Conservation (phyloP, 2,329 filamentous ascomycete species). For the Penicillium sp. region DNA sequence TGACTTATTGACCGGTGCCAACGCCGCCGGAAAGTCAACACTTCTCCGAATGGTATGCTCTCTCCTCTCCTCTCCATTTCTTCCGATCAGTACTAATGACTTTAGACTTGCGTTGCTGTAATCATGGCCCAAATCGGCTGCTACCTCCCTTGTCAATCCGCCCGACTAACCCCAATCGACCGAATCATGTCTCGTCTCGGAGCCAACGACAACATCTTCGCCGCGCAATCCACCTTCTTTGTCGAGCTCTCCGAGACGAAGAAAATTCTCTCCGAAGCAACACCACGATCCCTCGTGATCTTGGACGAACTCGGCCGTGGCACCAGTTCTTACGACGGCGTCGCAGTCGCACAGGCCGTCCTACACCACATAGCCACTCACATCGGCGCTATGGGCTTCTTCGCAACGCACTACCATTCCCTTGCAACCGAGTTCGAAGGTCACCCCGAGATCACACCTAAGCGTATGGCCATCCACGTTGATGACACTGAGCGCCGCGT, state of each 20-base stretch:
- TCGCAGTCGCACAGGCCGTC: constrained; percentile 94
- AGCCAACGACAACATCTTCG: constrained; percentile 98
- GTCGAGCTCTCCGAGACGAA: constrained; percentile 97
- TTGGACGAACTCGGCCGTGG: constrained; percentile 94
- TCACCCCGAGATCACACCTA: constrained; percentile 84
- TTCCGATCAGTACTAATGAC: constrained; percentile 27
- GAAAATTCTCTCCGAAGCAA: constrained; percentile 94
- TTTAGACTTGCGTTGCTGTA: constrained; percentile 85
- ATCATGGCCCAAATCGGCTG: constrained; percentile 98
- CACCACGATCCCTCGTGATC: constrained; percentile 91
- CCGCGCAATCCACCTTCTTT: constrained; percentile 96
- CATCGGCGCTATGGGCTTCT: constrained; percentile 92
- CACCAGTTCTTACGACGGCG: constrained; percentile 93
- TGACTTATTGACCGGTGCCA: constrained; percentile 89
- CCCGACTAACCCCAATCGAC: constrained; percentile 85
- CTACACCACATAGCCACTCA: constrained; percentile 95
- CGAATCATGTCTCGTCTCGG: constrained; percentile 98
- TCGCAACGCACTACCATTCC: constrained; percentile 96
- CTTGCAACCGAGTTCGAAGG: constrained; percentile 86
- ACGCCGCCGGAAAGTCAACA: constrained; percentile 96
- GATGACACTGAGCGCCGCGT: constrained; percentile 82
- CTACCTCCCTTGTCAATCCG: constrained; percentile 81
- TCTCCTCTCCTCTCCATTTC: neutral
- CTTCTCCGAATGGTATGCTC: constrained; percentile 83
- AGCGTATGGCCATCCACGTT: constrained; percentile 93